Base-by-base conservation (phyloP, 2,329 filamentous ascomycete species). In the Calonectria honghensis region DNA sequence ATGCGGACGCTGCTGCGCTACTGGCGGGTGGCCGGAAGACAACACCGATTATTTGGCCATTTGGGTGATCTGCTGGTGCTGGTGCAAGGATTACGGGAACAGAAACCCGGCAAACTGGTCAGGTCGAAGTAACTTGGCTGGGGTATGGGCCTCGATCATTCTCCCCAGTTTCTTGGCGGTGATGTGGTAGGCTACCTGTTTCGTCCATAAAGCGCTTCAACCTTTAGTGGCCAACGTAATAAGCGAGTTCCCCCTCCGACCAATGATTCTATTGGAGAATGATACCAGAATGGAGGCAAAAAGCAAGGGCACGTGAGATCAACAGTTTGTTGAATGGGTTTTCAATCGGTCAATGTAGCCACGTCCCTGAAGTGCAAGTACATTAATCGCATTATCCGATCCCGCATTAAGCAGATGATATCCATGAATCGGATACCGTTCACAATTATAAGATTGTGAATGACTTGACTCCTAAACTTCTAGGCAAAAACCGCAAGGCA, bases 1-100 rank as follows among this genome's bases (percentile, higher is more conserved):
- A 27, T 11, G 54, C 27, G 24, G 51, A n/a, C 24, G 39, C 35
- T 24, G 24, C 35, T 27, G 20, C 50, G 31, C 31, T 24, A 39
- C 52, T 67, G 52, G 50, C 61, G 72, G 67, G 50, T 63, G 29
- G 45, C 61, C 61, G 61, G 67, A 51, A 70, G 52, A 54, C 35
- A 67, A n/a, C 39, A 67, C 67, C 61, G 41, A 13, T 27, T 24
- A 41, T 51, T 39, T 24, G 59, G 18, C 39, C 39, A 39, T 52
- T 54, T 64, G 20, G 35, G 35, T 45, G 32, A 37, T 50, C 16
- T 61, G 57, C n/a, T 50, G 31, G 39, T 45, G 32, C 31, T 29
- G 41, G 18, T 37, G 32, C 72, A 66, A 67, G 72, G 67, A 54
- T 70, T 35, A 51, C 67, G 67, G 72, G 39, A 67, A 50, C 37